A percentile compares a stretch with the other conserved stretches of the same genome.
These are phyloP conservation scores for Pythium oligandrum DNA, from an alignment of 352 stramenopile genomes.

Conservation along the genomic window DNA sequence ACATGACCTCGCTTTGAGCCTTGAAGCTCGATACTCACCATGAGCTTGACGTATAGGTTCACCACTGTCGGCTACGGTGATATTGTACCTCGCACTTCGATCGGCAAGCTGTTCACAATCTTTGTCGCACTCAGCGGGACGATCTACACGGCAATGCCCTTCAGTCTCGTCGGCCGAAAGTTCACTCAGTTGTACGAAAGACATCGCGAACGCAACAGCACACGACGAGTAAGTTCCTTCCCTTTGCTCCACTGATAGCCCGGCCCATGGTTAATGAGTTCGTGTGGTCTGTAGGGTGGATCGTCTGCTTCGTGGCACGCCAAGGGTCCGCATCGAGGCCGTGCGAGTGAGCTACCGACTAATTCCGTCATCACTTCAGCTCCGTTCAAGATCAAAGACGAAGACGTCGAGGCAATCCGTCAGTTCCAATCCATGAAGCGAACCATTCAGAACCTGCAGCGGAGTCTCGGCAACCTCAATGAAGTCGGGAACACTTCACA, in stretches of 20 bases:
- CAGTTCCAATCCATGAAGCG: conserved; percentile 47
- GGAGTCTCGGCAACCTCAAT: conserved; percentile 38
- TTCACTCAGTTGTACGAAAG: conserved; percentile 71
- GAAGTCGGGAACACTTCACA: conserved; percentile 24
- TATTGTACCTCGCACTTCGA: conserved; percentile 44
- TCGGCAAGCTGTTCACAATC: conserved; percentile 64
- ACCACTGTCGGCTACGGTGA: conserved; percentile 79
- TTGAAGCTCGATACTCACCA: not conserved
- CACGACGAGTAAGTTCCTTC: conserved; percentile 35
- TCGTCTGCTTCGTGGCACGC: no score
- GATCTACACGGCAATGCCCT: conserved; percentile 73
- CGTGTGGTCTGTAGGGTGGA: no score
- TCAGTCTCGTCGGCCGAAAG: conserved; percentile 65
- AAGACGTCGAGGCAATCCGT: conserved; percentile 34
- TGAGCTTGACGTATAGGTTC: conserved; percentile 23
- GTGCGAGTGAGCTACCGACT: not conserved
- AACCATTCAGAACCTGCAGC: conserved; percentile 48
- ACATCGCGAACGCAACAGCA: conserved; percentile 54
- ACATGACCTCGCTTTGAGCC: not conserved
- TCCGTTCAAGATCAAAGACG: conserved; percentile 35
- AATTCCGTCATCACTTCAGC: not conserved
- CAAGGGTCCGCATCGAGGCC: no score
- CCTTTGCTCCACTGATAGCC: no score
- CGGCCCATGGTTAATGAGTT: no score
- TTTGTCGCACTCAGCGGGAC: conserved; percentile 55